phyloP scores from a whole-genome alignment of 2,329 filamentous ascomycete species.

The Sordariomycetes sp. region DNA sequence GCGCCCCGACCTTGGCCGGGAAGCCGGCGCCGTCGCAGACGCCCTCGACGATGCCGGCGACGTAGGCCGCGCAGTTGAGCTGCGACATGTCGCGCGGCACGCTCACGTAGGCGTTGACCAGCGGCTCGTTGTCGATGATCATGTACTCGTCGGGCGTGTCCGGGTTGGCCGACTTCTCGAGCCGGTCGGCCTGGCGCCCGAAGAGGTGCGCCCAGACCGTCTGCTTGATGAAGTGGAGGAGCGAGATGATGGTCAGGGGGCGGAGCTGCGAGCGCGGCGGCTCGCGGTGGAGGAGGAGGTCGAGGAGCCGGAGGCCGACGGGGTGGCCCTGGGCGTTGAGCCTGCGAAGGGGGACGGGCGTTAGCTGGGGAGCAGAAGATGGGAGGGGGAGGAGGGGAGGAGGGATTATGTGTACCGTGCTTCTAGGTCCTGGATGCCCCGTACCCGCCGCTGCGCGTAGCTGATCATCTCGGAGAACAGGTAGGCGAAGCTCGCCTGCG shows the following conservation, averaged over 20 bases:
- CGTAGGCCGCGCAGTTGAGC: constrained; percentile 92
- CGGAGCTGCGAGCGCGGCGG: constrained; percentile 59
- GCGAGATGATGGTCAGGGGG: constrained; percentile 77
- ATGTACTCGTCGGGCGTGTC: constrained; percentile 92
- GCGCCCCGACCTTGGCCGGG: constrained; percentile 78
- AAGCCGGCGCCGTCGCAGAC: constrained; percentile 91
- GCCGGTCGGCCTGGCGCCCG: constrained; percentile 76
- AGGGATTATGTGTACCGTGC: constrained; percentile 50
- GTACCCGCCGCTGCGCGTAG: constrained; percentile 85
- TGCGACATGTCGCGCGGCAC: constrained; percentile 93
- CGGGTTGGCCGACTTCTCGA: constrained; percentile 78
- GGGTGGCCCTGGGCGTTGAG: constrained; percentile 88
- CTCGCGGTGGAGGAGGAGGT: constrained; percentile 84
- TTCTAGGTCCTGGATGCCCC: constrained; percentile 87
- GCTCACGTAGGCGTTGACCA: constrained; percentile 89
- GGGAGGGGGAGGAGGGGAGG: neutral
- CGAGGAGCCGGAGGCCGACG: constrained; percentile 86
- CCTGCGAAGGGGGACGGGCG: constrained; percentile 28
- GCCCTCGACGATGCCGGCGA: constrained; percentile 90
- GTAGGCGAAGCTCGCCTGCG: constrained; percentile 89
- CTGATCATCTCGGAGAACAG: constrained; percentile 94
- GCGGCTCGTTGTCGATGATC: constrained; percentile 96
- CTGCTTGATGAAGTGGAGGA: constrained; percentile 92
- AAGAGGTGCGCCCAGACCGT: constrained; percentile 90
- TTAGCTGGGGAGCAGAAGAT: neutral